phyloP scores from a whole-genome alignment of 2,329 filamentous ascomycete species.

The Aureobasidium lini region DNA sequence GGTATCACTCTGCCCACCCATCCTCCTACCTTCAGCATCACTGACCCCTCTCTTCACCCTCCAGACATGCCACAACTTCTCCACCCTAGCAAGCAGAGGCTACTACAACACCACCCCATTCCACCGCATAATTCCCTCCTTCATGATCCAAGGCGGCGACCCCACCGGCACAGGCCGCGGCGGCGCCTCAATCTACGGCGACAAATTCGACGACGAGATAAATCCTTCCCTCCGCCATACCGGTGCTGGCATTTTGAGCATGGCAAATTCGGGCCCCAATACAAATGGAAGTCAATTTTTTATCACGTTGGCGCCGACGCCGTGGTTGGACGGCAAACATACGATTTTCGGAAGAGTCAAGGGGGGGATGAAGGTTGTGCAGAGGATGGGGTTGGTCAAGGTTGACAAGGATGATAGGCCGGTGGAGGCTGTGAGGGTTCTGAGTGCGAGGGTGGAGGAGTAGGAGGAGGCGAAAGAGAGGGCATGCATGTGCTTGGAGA shows the following conservation, averaged over 20 bases:
- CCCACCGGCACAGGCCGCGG: conserved; percentile 89
- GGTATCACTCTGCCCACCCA: conserved; percentile 26
- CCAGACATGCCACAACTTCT: conserved; percentile 54
- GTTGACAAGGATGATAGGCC: conserved; percentile 77
- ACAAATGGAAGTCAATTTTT: conserved; percentile 97
- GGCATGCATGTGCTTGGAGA: too few relatives aligned
- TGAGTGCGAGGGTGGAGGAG: conserved; percentile 59
- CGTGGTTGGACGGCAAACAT: conserved; percentile 95
- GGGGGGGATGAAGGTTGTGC: conserved; percentile 72
- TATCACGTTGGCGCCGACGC: conserved; percentile 85
- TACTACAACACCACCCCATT: conserved; percentile 86
- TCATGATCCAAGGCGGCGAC: conserved; percentile 91
- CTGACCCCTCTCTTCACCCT: neutral
- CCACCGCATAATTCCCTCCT: conserved; percentile 90
- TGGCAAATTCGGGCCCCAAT: conserved; percentile 91
- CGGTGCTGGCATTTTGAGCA: conserved; percentile 85
- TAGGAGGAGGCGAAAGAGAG: conserved; percentile 29
- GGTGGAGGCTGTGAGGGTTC: conserved; percentile 71
- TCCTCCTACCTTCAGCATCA: neutral
- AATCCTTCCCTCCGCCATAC: conserved; percentile 72
- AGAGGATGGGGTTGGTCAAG: conserved; percentile 80
- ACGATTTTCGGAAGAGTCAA: conserved; percentile 93
- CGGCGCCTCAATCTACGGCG: conserved; percentile 82
- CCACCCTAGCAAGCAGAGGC: conserved; percentile 66
- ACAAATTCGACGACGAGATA: conserved; percentile 93